Conservation (phyloP, 768 basidiomycete species). For the Rhodocollybia butyracea region DNA sequence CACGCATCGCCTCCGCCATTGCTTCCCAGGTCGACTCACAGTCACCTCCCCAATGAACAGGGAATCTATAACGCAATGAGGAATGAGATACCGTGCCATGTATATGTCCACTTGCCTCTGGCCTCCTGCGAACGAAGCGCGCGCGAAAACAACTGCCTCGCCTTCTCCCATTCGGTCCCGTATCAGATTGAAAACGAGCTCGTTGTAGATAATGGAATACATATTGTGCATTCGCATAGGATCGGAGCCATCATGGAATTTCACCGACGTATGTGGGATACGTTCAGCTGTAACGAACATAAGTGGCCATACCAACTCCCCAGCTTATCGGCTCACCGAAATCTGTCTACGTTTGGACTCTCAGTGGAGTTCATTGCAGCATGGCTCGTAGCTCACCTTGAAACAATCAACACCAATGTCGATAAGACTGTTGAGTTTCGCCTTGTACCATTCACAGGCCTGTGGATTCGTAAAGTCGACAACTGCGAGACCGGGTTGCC, state of each 20-base stretch:
- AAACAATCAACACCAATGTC: slow-evolving; percentile 57
- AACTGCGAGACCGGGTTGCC: slow-evolving; percentile 62
- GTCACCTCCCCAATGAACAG: slow-evolving; percentile 68
- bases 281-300: slow-evolving; percentile 38
- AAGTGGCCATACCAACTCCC: not conserved
- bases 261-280: slow-evolving; percentile 63
- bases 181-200: slow-evolving; percentile 62
- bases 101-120: slow-evolving; percentile 41
- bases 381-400: slow-evolving; percentile 37
- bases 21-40: slow-evolving; percentile 77
- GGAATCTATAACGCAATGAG: slow-evolving; percentile 25
- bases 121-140: slow-evolving; percentile 65
- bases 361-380: no score
- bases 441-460: slow-evolving; percentile 53
- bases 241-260: slow-evolving; percentile 65
- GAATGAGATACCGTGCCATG: not conserved
- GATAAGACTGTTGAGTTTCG: slow-evolving; percentile 46
- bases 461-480: slow-evolving; percentile 60
- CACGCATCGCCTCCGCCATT: slow-evolving; percentile 73
- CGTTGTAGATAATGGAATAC: slow-evolving; percentile 70
- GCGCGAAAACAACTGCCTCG: slow-evolving; percentile 68
- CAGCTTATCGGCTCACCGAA: slow-evolving; percentile 40
- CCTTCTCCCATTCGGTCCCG: slow-evolving; percentile 56
- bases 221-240: slow-evolving; percentile 69
- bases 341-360: slow-evolving; percentile 47